phyloP scores from a whole-genome alignment of 257 asterid species.

The Datura wrightii region DNA sequence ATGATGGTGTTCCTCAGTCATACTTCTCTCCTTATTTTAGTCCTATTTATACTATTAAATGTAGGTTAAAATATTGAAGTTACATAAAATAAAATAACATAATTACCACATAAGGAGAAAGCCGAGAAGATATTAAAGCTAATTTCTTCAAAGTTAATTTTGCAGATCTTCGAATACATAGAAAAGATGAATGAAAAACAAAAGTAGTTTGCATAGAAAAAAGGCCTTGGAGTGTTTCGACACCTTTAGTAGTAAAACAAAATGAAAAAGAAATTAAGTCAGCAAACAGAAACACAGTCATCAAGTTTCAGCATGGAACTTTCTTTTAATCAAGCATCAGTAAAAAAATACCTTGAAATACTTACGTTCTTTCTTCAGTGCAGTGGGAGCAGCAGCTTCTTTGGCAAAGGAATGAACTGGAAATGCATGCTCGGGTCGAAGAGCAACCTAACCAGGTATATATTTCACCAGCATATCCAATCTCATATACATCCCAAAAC shows the following conservation, averaged over 20 bases:
- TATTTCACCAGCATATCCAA: background rate
- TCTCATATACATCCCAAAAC: background rate
- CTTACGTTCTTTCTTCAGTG: conserved; percentile 92
- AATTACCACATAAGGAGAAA: background rate
- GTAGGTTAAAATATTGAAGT: background rate
- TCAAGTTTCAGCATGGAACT: background rate
- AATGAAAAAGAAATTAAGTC: background rate
- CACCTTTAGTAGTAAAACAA: background rate
- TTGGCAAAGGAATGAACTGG: conserved; percentile 78
- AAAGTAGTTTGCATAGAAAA: background rate
- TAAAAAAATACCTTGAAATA: conserved; percentile 28
- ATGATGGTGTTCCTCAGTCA: background rate
- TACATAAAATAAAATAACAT: conserved; percentile 1
- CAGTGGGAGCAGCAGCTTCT: conserved; percentile 67
- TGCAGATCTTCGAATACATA: background rate
- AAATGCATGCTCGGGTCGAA: conserved; percentile 62
- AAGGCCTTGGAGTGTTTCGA: background rate
- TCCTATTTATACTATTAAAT: conserved; percentile 13
- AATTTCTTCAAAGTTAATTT: background rate
- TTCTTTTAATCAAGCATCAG: background rate
- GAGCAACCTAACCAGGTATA: conserved; percentile 48
- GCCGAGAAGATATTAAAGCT: background rate
- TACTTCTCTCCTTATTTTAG: background rate
- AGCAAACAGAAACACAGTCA: background rate
- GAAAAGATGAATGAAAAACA: background rate